Percentiles rank a stretch among this genome's conserved stretches.
Conservation (phyloP, 768 basidiomycete species). For the Trametes villosa region DNA sequence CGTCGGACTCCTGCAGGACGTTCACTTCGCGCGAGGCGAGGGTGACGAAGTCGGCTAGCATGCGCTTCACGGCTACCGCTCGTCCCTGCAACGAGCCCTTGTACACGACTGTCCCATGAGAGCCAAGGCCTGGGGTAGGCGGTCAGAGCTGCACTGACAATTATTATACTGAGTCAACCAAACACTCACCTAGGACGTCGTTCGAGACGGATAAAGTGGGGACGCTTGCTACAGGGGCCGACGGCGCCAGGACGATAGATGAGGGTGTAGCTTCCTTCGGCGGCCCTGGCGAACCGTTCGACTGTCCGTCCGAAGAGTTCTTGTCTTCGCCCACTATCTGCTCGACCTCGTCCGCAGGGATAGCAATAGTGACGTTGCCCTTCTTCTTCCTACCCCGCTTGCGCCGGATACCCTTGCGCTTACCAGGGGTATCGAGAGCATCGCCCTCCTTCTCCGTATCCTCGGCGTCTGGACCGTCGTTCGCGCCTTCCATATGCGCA, state of each 20-base stretch:
- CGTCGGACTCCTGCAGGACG: constrained; percentile 94
- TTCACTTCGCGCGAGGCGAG: constrained; percentile 92
- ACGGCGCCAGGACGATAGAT: constrained; percentile 27
- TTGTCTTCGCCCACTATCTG: constrained; percentile 29
- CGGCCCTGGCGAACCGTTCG: constrained; percentile 17
- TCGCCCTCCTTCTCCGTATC: constrained; percentile 56
- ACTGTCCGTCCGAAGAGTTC: constrained; percentile 6
- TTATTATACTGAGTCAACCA: background rate
- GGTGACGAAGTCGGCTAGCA: constrained; percentile 94
- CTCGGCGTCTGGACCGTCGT: constrained; percentile 41
- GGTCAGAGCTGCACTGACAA: background rate
- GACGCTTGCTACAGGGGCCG: constrained; percentile 27
- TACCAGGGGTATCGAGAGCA: constrained; percentile 47
- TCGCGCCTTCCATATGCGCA: background rate
- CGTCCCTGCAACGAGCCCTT: constrained; percentile 95
- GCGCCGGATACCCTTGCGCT: constrained; percentile 36
- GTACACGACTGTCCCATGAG: constrained; percentile 95
- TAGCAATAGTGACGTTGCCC: constrained; percentile 19
- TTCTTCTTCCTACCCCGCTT: constrained; percentile 40
- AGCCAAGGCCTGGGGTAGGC: constrained; percentile 79
- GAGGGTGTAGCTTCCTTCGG: constrained; percentile 13
- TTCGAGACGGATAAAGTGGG: constrained; percentile 76
- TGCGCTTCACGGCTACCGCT: constrained; percentile 96
- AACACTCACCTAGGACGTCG: constrained; percentile 65
- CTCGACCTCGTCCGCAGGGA: constrained; percentile 19